Percentiles rank a stretch among this genome's conserved stretches.
Evolutionary conservation across 78 protist genomes (phyloP).

Genomic region (Dictyostelium firmibasis): DNA sequence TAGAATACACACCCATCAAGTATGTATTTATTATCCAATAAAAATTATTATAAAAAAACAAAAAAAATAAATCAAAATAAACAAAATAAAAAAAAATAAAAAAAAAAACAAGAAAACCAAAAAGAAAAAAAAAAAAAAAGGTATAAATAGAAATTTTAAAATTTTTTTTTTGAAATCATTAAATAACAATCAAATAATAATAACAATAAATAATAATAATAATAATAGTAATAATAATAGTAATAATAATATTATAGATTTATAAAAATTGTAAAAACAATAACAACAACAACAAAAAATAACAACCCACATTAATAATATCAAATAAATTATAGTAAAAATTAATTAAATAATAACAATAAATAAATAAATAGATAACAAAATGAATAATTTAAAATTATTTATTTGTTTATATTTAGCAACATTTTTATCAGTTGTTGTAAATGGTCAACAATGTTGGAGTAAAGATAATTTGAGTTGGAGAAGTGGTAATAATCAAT

Average conservation of each 20-base stretch:
- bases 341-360: background rate
- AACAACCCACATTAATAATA: too few relatives aligned
- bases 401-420: background rate
- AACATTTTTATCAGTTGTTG: background rate
- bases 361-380: background rate
- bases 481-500: conserved; percentile 19
- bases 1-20: background rate
- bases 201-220: too few relatives aligned
- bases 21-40: background rate
- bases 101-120: background rate
- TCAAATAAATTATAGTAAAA: too few relatives aligned
- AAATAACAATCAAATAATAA: background rate
- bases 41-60: too few relatives aligned
- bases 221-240: too few relatives aligned
- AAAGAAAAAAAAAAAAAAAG: too few relatives aligned
- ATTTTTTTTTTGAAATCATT: background rate
- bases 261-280: background rate
- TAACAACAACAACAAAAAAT: background rate
- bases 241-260: too few relatives aligned
- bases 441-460: background rate
- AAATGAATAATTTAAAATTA: background rate
- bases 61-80: background rate
- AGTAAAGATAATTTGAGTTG: background rate
- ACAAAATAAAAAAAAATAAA: too few relatives aligned
- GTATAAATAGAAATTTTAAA: background rate